Percentiles rank a stretch among this genome's conserved stretches.
phyloP scores from a whole-genome alignment of 2,329 filamentous ascomycete genomes.

The Alternaria solani region DNA sequence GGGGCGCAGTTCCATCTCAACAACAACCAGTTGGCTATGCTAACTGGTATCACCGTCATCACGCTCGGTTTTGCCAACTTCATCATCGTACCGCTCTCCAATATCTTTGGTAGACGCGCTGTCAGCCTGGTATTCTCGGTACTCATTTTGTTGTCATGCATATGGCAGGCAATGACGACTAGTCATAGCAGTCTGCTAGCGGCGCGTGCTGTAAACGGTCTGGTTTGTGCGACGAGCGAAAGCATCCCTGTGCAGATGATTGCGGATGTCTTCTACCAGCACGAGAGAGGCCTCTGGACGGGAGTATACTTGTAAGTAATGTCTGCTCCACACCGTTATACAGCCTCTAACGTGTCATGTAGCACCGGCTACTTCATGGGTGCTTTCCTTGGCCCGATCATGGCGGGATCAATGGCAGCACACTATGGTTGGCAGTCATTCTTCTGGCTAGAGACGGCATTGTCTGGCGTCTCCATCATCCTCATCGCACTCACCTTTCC shows the following conservation, averaged over 20 bases:
- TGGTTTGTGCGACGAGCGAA: slow-evolving; percentile 56
- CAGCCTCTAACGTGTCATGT: neutral
- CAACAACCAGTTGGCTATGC: slow-evolving; percentile 51
- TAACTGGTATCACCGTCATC: slow-evolving; percentile 56
- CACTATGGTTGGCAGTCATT: slow-evolving; percentile 57
- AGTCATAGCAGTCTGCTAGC: slow-evolving; percentile 54
- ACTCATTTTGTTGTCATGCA: slow-evolving; percentile 52
- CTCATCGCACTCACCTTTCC: slow-evolving; percentile 53
- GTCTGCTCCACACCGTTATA: accelerated
- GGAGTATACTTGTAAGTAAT: slow-evolving; percentile 50
- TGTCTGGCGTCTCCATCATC: slow-evolving; percentile 52
- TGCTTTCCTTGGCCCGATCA: slow-evolving; percentile 55
- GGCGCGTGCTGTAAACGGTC: slow-evolving; percentile 54
- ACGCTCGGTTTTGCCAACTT: slow-evolving; percentile 57
- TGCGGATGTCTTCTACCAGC: slow-evolving; percentile 56
- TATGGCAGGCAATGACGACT: slow-evolving; percentile 56
- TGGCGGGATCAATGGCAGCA: slow-evolving; percentile 53
- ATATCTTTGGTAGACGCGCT: slow-evolving; percentile 55
- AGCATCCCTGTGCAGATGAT: slow-evolving; percentile 56
- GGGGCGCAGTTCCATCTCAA: slow-evolving; percentile 52
- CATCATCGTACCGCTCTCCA: slow-evolving; percentile 55
- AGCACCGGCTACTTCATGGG: slow-evolving; percentile 55
- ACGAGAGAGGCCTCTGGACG: slow-evolving; percentile 53
- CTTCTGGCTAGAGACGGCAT: slow-evolving; percentile 56
- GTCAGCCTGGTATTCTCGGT: slow-evolving; percentile 52